Evolutionary conservation across 441 rosid species (phyloP), one percentile per base, ranked within the genome.

Genomic region (Manihot esculenta): DNA sequence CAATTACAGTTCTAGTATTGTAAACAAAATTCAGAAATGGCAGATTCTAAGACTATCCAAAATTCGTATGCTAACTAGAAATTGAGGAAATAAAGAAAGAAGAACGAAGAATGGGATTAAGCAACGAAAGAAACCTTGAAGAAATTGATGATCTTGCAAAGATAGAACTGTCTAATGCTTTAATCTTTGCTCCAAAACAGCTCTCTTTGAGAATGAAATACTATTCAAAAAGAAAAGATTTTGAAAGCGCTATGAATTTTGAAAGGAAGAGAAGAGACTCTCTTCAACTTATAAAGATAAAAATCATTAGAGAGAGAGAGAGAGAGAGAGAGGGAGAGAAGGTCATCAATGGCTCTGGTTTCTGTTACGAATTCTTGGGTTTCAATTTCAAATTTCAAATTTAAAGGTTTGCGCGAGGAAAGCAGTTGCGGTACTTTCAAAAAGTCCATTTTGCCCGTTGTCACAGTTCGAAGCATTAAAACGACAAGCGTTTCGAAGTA

Each of bases 361-460:
- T 72, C 76, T 30, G 76, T 76, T 76, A 64, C 71, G 66, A 6
- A 68, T 72, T 64, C 63, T 62, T 71, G 45, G 64, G 62, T 65
- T 70, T n/a, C n/a, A n/a, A n/a, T n/a, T 75, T 69, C 68, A 73
- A 66, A 73, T 66, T 70, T 79, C 67, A 66, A 79, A 76, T 66
- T 57, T 71, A 27, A 74, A 78, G 63, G 51, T 50, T 49, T 26
- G 64, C 14, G 2, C 24, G 33, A 59, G 30, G 38, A 23, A 59
- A 24, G 65, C 74, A n/a, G n/a, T 26, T 50, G 1, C 56, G 13
- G 4, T 30, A 38, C 48, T 56, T 5, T 18, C 1, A 10, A 30
- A 47, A 51, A 49, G 53, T 54, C 64, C 18, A 30, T 20, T 67
- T 41, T 24, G 35, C 51, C 55, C 62, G 20, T 38, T 0, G 17